Evolutionary conservation across 2,329 filamentous ascomycete species (phyloP), one percentile per base, ranked within the genome.

Genomic region (Teratosphaeriaceae sp.): DNA sequence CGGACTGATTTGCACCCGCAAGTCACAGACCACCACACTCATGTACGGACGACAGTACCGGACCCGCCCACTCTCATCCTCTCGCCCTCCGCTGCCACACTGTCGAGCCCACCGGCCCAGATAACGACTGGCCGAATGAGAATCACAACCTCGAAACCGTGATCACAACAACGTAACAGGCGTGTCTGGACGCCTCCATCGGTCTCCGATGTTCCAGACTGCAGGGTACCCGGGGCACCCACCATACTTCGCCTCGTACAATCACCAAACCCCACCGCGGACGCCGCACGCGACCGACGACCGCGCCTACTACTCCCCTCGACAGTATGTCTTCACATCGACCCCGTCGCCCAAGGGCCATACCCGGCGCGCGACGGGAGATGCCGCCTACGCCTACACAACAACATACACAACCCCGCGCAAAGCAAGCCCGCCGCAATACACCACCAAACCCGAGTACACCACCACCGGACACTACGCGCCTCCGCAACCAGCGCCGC

Each of bases 291-390:
- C 61, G 24, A 58, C 57, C 47, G 55, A 49, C 34, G 56, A 56
- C 40, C 62, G 63, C 57, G 55, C 56, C 38, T 79, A 79, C 66
- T 73, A 74, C 60, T 74, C 75, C 7, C 72, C 74, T 22, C 65
- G 70, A 49, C 73, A 74, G 56, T 69, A 68, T 49, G 65, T 65
- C 46, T 65, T 73, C 49, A 68, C 66, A 33, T 56, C 66, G 40
- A 73, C 75, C 30, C 73, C 69, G 30, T 66, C 66, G 4, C 63
- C 65, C 23, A 69, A 66, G 46, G 63, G 58, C 42, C 77, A 81
- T 61, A 62, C 67, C 23, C 74, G 78, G 58, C 74, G 77, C 53
- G 71, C 76, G 50, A 82, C 78, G 52, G 66, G 69, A 50, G 69
- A 70, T 36, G 66, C 60, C 18, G 56, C 59, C 20, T 75, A 74